Evolutionary conservation across 2,329 filamentous ascomycete genomes (phyloP).

Genomic region (Venturia carpophila): DNA sequence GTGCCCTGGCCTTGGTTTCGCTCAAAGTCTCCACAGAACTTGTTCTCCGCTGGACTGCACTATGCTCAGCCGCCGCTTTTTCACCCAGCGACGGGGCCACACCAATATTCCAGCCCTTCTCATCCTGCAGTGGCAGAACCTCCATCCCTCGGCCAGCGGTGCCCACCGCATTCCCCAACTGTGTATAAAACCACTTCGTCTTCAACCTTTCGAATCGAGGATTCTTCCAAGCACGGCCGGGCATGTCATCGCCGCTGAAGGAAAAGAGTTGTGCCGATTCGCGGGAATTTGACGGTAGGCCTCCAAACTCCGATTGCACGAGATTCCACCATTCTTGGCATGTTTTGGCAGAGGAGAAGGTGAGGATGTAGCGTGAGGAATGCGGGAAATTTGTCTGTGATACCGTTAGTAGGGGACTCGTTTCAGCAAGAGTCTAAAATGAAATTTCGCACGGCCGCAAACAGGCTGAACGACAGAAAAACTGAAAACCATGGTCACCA

Average conservation of each 20-base stretch:
- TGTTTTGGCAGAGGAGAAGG: slow-evolving; percentile 12
- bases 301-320: slow-evolving; percentile 11
- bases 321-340: slow-evolving; percentile 15
- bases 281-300: slow-evolving; percentile 6
- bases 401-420: background rate
- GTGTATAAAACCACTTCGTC: slow-evolving; percentile 17
- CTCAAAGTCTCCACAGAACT: background rate
- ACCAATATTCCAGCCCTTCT: slow-evolving; percentile 13
- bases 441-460: no score
- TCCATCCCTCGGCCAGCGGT: slow-evolving; percentile 12
- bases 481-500: no score
- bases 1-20: background rate
- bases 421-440: no score
- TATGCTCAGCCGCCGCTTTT: background rate
- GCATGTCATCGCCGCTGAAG: slow-evolving; percentile 16
- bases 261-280: slow-evolving; percentile 16
- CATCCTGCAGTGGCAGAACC: slow-evolving; percentile 16
- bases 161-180: slow-evolving; percentile 5
- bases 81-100: background rate
- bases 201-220: slow-evolving; percentile 9
- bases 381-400: slow-evolving; percentile 6
- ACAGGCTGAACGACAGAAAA: no score
- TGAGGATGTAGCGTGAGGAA: slow-evolving; percentile 16
- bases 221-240: slow-evolving; percentile 8
- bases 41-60: background rate